Conservation (phyloP, 768 basidiomycete species). For the Tephrocybe sp. region DNA sequence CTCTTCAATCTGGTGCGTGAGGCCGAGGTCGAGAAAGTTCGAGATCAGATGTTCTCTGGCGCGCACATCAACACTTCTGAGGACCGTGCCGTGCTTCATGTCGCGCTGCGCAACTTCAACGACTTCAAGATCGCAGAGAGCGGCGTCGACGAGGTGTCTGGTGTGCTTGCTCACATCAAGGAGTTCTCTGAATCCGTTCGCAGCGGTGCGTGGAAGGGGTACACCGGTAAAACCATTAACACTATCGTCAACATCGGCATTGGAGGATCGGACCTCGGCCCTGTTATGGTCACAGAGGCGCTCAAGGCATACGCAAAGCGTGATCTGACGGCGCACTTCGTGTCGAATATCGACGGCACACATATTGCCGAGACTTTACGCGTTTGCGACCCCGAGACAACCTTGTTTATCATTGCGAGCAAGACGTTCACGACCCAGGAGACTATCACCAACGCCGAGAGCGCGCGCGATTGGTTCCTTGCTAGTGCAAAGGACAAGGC, state of each 20-base stretch:
- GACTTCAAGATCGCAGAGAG: conserved; percentile 78
- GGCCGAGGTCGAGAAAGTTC: conserved; percentile 77
- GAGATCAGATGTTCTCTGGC: conserved; percentile 93
- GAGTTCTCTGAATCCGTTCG: conserved; percentile 84
- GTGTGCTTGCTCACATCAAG: conserved; percentile 88
- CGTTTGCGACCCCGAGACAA: conserved; percentile 83
- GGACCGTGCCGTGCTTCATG: conserved; percentile 93
- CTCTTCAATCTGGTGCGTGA: conserved; percentile 83
- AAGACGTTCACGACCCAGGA: conserved; percentile 99
- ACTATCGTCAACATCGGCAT: conserved; percentile 99
- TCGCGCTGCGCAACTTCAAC: conserved; percentile 81
- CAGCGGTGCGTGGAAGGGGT: conserved; percentile 91
- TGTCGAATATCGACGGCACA: conserved; percentile 98
- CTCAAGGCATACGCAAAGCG: conserved; percentile 91
- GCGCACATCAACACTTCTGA: conserved; percentile 99
- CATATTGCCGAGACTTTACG: conserved; percentile 89
- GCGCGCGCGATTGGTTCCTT: conserved; percentile 94
- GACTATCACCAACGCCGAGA: conserved; percentile 98
- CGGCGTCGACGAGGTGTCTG: conserved; percentile 79
- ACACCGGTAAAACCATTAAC: conserved; percentile 92
- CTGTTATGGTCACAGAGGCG: conserved; percentile 99
- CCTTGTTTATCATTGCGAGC: conserved; percentile 96
- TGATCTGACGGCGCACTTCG: conserved; percentile 84
- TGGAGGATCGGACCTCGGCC: conserved; percentile 96
- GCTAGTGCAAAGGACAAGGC: conserved; percentile 74